A percentile compares a stretch with the other conserved stretches of the same genome.
Conservation (phyloP, 2,329 filamentous ascomycete genomes). For the Xylaria sp. region DNA sequence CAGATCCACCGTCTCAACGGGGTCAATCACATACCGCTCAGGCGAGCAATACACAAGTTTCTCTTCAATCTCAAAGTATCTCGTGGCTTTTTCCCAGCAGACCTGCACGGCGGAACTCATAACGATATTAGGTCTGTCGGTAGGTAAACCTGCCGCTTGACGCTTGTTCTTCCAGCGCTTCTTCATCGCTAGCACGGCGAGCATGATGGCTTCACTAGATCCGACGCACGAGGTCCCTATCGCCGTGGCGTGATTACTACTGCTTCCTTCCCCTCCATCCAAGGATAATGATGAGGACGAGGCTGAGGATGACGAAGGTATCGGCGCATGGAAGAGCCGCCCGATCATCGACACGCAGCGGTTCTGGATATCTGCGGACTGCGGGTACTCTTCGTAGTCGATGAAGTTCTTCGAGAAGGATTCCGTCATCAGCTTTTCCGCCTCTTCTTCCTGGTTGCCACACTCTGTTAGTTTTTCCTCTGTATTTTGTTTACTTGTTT, state of each 20-base stretch:
- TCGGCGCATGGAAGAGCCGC: constrained; percentile 85
- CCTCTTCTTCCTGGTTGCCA: constrained; percentile 85
- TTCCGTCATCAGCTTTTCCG: constrained; percentile 93
- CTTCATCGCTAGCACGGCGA: constrained; percentile 89
- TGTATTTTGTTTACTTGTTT: too few relatives aligned
- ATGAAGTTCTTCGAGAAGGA: constrained; percentile 95
- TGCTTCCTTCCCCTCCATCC: too few relatives aligned
- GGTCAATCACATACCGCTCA: constrained; percentile 68
- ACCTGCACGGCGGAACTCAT: constrained; percentile 98
- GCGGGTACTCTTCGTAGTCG: constrained; percentile 84
- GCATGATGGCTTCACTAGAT: constrained; percentile 87
- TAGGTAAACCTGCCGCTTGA: constrained; percentile 80
- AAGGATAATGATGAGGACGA: too few relatives aligned
- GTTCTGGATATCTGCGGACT: constrained; percentile 85
- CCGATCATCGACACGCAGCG: constrained; percentile 92
- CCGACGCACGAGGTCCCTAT: constrained; percentile 91
- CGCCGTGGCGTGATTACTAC: too few relatives aligned
- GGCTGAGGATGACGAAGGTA: too few relatives aligned
- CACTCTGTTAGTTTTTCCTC: not conserved
- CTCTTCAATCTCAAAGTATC: constrained; percentile 94
- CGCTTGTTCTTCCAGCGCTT: constrained; percentile 89
- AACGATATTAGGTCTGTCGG: constrained; percentile 84
- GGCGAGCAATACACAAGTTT: constrained; percentile 72
- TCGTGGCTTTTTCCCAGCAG: constrained; percentile 91
- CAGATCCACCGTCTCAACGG: constrained; percentile 63